Conservation (phyloP, 805 yeast genomes). For the Ascoidea asiatica region DNA sequence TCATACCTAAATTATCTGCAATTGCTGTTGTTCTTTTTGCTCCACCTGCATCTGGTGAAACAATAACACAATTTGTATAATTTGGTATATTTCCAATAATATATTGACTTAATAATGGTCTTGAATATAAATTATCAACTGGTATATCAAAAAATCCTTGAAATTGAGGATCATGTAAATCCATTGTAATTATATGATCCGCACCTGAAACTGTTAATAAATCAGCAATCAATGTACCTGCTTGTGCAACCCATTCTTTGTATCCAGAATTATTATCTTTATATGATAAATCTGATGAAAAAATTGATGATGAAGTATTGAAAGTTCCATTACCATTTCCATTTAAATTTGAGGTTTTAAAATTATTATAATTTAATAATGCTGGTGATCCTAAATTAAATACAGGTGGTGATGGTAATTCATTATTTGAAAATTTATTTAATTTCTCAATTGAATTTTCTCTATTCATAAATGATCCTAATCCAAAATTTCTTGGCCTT, state of each 20-base stretch:
- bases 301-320: background rate
- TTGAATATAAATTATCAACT: constrained; percentile 84
- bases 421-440: background rate
- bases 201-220: constrained; percentile 87
- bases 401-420: background rate
- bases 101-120: constrained; percentile 78
- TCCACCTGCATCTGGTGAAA: constrained; percentile 98
- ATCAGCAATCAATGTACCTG: constrained; percentile 86
- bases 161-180: constrained; percentile 92
- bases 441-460: background rate
- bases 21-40: constrained; percentile 93
- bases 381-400: background rate
- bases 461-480: background rate
- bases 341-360: background rate
- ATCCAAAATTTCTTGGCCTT: constrained; percentile 8
- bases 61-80: constrained; percentile 75
- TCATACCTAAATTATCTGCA: constrained; percentile 80
- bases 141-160: constrained; percentile 97
- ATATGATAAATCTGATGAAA: constrained; percentile 6
- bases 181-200: constrained; percentile 95
- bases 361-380: no score
- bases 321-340: background rate
- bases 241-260: constrained; percentile 91
- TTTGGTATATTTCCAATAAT: constrained; percentile 68
- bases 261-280: constrained; percentile 46